phyloP scores from a whole-genome alignment of 257 asterid species.

The Solanum bukasovii region DNA sequence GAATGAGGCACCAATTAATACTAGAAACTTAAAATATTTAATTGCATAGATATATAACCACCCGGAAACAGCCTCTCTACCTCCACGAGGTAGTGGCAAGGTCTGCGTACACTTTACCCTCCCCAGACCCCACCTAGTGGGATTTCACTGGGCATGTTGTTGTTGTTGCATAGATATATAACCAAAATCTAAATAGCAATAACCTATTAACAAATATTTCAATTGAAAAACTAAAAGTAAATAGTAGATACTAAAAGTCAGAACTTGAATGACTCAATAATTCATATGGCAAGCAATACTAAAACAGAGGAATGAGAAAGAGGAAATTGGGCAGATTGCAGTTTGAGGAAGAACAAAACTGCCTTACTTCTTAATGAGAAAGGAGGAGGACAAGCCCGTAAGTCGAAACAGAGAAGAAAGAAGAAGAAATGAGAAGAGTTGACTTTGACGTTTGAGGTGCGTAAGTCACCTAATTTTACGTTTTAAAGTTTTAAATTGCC shows the following conservation, averaged over 20 bases:
- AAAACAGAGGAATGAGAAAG: background rate
- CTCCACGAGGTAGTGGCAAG: too few species aligned
- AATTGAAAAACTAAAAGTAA: background rate
- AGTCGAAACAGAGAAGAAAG: background rate
- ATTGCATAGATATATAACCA: background rate
- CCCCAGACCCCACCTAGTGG: too few species aligned
- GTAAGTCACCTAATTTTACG: background rate
- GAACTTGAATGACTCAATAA: background rate
- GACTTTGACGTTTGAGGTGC: background rate
- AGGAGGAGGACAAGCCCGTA: background rate
- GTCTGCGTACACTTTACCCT: too few species aligned
- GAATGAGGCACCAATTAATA: background rate
- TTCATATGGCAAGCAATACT: background rate
- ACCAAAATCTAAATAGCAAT: background rate
- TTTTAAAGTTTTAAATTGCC: background rate
- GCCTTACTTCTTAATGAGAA: background rate
- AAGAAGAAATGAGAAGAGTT: background rate
- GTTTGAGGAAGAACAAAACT: background rate
- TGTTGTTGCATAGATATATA: background rate
- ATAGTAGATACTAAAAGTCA: background rate
- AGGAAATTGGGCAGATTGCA: background rate
- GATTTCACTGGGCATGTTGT: too few species aligned
- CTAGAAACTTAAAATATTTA: background rate
- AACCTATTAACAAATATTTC: background rate
- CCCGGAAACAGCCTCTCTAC: too few species aligned